phyloP scores from a whole-genome alignment of 2,329 filamentous ascomycete species.

The Fusarium sp. region DNA sequence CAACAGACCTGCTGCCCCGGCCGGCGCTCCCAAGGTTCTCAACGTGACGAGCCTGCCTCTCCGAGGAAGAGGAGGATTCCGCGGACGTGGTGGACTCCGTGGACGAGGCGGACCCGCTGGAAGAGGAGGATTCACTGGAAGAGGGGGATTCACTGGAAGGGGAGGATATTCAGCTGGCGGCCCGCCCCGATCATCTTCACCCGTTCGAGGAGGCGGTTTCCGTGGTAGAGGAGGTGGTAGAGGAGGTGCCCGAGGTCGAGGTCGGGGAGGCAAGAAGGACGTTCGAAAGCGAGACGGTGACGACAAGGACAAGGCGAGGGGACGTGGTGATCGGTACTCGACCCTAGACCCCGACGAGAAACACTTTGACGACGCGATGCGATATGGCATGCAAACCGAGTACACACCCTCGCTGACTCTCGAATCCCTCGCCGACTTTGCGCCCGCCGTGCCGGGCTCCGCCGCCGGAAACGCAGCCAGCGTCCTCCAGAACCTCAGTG shows the following conservation, averaged over 20 bases:
- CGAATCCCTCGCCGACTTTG: slow-evolving; percentile 44
- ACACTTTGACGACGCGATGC: slow-evolving; percentile 49
- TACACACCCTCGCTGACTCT: slow-evolving; percentile 49
- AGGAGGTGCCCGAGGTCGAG: slow-evolving; percentile 26
- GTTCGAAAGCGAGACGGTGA: slow-evolving; percentile 36
- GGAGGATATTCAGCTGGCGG: slow-evolving; percentile 21
- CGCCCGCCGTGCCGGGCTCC: slow-evolving; percentile 45
- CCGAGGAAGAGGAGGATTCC: slow-evolving; percentile 35
- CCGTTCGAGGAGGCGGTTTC: slow-evolving; percentile 27
- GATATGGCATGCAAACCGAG: slow-evolving; percentile 45
- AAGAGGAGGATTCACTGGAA: slow-evolving; percentile 20
- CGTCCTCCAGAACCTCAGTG: slow-evolving; percentile 49
- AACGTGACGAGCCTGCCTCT: slow-evolving; percentile 51
- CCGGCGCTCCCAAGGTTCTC: slow-evolving; percentile 48
- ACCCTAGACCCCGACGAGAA: slow-evolving; percentile 46
- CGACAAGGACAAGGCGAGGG: slow-evolving; percentile 40
- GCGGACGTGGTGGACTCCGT: slow-evolving; percentile 40
- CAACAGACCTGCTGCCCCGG: slow-evolving; percentile 12
- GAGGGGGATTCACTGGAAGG: slow-evolving; percentile 24
- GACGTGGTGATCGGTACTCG: slow-evolving; percentile 41
- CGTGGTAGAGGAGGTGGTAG: slow-evolving; percentile 30
- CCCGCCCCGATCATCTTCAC: slow-evolving; percentile 21
- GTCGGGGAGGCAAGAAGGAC: slow-evolving; percentile 22
- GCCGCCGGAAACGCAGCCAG: slow-evolving; percentile 44
- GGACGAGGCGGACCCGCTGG: slow-evolving; percentile 20